Evolutionary conservation across 805 yeast species (phyloP), one percentile per base, ranked within the genome.

Genomic region (Saturnispora quitensis): DNA sequence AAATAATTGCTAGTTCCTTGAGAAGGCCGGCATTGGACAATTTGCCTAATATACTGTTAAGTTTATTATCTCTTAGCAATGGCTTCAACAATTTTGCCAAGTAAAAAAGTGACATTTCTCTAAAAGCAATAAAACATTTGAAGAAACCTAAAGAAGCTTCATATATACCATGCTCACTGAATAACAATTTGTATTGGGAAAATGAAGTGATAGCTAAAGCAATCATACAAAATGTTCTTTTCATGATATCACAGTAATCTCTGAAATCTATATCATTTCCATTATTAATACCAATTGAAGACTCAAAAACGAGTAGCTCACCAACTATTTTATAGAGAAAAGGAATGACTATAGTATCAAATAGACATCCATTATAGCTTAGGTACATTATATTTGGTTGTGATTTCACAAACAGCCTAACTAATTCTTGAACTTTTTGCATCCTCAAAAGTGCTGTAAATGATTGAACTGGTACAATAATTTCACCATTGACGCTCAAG

Each of bases 311-410:
- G 46, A 58, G 35, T 10, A 55, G 22, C 35, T 58, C 61, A 15
- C 70, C 68, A n/a, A 63, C 58, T 24, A 53, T 52, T 40, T 58
- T 59, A 45, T 62, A 61, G 18, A 65, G 48, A 18, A 52, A 42
- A 0, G 68, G 68, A 9, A 57, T 51, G 5, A 66, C 54, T 15
- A 59, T 40, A 18, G 56, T 54, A 28, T 65, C 67, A 28, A 62
- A 51, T 5, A 64, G 48, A 10, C 61, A 55, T 10, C 62, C 62
- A 45, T 52, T 57, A 38, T 50, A 63, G 8, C 60, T 55, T 10
- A 65, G 48, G 36, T 53, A 54, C 42, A 60, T 42, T 43, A 62
- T 44, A 28, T 51, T 53, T 2, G 56, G 48, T 15, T 60, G 55
- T 5, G 58, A 49, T 45, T 57, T 59, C 8, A 58, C 61, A 57